These are phyloP conservation scores for Candida glucosophila DNA, from an alignment of 1,139 yeast genomes.

Conservation along the genomic window DNA sequence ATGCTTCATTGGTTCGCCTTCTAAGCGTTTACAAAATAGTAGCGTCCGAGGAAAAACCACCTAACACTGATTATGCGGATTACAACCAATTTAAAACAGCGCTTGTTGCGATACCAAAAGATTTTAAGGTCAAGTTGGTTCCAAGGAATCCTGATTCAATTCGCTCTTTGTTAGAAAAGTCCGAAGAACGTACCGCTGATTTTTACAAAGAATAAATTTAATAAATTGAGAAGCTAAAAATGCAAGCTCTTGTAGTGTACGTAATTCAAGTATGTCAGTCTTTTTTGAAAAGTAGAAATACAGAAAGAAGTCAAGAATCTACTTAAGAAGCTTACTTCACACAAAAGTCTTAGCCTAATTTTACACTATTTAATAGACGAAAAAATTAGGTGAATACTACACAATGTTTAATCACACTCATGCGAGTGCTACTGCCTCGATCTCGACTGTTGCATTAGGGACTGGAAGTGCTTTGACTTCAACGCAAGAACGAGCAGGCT, in stretches of 20 bases:
- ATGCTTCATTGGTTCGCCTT: slow-evolving; percentile 3
- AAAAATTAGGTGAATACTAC: background rate
- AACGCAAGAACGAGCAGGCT: slow-evolving; percentile 94
- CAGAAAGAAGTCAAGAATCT: background rate
- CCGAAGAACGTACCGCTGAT: slow-evolving; percentile 3
- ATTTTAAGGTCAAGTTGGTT: slow-evolving; percentile 4
- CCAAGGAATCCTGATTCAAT: slow-evolving; percentile 3
- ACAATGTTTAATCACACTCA: background rate
- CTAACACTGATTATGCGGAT: slow-evolving; percentile 4
- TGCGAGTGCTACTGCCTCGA: slow-evolving; percentile 34
- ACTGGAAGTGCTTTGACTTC: slow-evolving; percentile 85
- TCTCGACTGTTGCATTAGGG: slow-evolving; percentile 56
- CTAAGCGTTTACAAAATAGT: slow-evolving; percentile 3
- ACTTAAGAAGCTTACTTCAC: background rate
- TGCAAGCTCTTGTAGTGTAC: background rate
- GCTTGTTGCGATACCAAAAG: slow-evolving; percentile 4
- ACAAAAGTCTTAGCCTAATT: background rate
- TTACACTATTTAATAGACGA: background rate
- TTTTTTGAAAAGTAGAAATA: background rate
- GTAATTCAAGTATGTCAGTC: background rate
- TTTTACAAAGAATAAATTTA: slow-evolving; percentile 1
- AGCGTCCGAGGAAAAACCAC: slow-evolving; percentile 4
- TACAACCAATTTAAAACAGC: slow-evolving; percentile 4
- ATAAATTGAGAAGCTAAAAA: too few relatives aligned
- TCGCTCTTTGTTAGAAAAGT: slow-evolving; percentile 1